Base-by-base conservation (phyloP, 169 alveolate genomes). In the Eimeria maxima region DNA sequence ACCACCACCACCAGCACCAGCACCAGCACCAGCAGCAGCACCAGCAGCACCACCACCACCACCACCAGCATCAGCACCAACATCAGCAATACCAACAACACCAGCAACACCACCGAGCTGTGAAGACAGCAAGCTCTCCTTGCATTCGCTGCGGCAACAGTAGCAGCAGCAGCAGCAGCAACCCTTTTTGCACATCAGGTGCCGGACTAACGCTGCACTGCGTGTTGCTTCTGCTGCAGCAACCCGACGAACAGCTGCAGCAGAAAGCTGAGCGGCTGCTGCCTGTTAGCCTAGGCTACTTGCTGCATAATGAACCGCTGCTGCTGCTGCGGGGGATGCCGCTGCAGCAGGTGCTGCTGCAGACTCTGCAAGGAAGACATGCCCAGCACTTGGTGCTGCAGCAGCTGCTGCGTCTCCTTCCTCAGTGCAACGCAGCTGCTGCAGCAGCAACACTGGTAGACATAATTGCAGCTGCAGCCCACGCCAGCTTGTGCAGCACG, bases 171-270 rank as follows among this genome's bases (percentile, higher is more conserved):
- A 71, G 81, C 81, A 38, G 81, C 53, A 38, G 81, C 44, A 71
- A 71, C 13, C 53, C 81, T n/a, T 38, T 38, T 27, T 71, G 81
- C 20, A 42, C n/a, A 24, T 27, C 81, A 8, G 53, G 53, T 3
- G 6, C 45, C 53, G 81, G 47, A 3, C 8, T 71, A 7, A 38
- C 81, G 81, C 47, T 71, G 81, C 81, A 71, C 29, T 71, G 81
- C 47, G 81, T 71, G 81, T n/a, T 71, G 81, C 47, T 71, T 42
- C 38, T 71, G 81, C 81, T 71, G 81, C 81, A 71, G 20, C 81
- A 71, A 20, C 44, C 11, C 5, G 47, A 71, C 6, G 29, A 71
- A 8, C 81, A 71, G 24, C 81, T 24, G 81, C 81, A 71, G 47
- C 81, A 71, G 47, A 8, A 71, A 38, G 42, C 47, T 27, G 81